Evolutionary conservation across 768 basidiomycete species (phyloP), one percentile per base, ranked within the genome.

Genomic region (Lyophyllum decastes): DNA sequence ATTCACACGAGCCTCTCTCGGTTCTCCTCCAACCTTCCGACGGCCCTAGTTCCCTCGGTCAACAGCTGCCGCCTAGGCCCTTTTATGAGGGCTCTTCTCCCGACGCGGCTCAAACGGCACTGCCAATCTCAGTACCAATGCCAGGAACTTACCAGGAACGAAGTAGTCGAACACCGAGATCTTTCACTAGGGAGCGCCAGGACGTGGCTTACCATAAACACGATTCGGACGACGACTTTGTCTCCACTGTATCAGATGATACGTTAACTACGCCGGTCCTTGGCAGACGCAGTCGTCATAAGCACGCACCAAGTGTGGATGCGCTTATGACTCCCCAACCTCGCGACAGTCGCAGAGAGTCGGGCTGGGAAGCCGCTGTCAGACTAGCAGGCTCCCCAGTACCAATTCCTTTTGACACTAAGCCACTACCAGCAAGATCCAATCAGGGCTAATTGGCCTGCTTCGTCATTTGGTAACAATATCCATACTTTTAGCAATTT

Each of bases 61-160:
- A 54, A 26, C 48, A 35, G 27, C 27, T 7, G 22, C 49, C 43
- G 14, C 50, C 46, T 9, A 35, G 22, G 8, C 30, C 33, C 8
- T 25, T 5, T 8, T 30, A 24, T 4, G 50, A 26, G 21, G 10
- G 2, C 21, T 40, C 25, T 52, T 49, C 57, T 46, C 53, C 56
- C 26, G 35, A 44, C 25, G 11, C 50, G 16, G 16, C 43, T 11
- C 56, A 46, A 17, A 40, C 16, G n/a, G 33, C 53, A 12, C 46
- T 61, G 27, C 58, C 62, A n/a, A 51, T 55, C 27, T 54, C 40
- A 1, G 25, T 46, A 5, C 58, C 51, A 3, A 59, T 64, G 38
- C 63, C 65, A 43, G 60, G 63, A 12, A 50, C 25, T 45, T 64
- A 64, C 41, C 24, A 34, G 27, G 55, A 51, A 26, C n/a, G 17